Conservation (phyloP, 2,329 filamentous ascomycete species). For the Colletotrichum neosansevieriae region DNA sequence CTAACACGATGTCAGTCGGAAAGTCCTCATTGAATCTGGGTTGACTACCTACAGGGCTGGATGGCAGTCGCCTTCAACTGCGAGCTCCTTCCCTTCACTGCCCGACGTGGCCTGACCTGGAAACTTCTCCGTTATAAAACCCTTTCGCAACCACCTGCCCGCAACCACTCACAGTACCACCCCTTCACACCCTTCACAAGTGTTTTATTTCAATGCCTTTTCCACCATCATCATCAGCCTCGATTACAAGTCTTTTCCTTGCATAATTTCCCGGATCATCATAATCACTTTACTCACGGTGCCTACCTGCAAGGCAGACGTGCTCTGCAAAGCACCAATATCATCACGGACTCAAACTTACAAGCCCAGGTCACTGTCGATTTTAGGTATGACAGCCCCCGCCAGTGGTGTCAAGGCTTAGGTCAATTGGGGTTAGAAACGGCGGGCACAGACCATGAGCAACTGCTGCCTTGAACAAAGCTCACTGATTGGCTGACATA, state of each 20-base stretch:
- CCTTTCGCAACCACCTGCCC: too few species aligned
- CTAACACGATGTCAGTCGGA: too few species aligned
- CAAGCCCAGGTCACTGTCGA: neutral
- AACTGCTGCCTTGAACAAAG: slow-evolving; percentile 13
- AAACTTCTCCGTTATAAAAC: too few species aligned
- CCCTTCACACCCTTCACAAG: neutral
- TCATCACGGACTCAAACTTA: neutral
- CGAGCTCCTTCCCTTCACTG: too few species aligned
- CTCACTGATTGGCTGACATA: slow-evolving; percentile 31
- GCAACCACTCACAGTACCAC: neutral
- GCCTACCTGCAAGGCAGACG: neutral
- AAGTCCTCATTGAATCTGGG: too few species aligned
- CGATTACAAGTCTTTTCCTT: neutral
- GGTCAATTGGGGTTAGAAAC: slow-evolving; percentile 34
- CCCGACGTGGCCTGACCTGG: too few species aligned
- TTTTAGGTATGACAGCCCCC: slow-evolving; percentile 35
- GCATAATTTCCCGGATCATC: neutral
- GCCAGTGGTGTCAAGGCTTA: neutral
- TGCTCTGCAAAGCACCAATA: neutral
- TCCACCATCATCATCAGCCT: neutral
- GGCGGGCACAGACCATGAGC: slow-evolving; percentile 28
- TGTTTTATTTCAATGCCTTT: neutral
- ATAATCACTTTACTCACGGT: neutral
- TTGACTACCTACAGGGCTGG: too few species aligned
- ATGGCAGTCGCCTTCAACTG: too few species aligned